Conservation (phyloP, 768 basidiomycete genomes). For the Auricularia auricula-judae region DNA sequence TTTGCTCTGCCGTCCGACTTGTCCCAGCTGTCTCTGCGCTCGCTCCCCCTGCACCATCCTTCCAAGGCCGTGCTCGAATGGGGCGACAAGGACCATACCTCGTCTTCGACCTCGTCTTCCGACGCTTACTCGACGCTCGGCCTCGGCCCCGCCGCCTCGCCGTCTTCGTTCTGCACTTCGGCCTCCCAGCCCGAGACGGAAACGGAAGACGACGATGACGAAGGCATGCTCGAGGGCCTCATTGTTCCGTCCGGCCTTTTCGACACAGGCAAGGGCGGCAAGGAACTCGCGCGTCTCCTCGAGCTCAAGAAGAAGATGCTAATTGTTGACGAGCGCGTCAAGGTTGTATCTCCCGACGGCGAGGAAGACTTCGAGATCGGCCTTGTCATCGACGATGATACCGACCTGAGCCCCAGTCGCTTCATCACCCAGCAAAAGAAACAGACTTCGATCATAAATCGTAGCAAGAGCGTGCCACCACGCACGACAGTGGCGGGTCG, state of each 20-base stretch:
- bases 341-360: constrained; percentile 42
- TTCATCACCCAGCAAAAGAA: constrained; percentile 35
- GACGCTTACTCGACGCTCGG: constrained; percentile 75
- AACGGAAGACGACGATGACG: constrained; percentile 50
- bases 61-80: constrained; percentile 81
- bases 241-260: constrained; percentile 69
- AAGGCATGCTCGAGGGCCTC: constrained; percentile 66
- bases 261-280: constrained; percentile 52
- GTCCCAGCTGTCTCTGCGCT: constrained; percentile 71
- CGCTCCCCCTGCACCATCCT: constrained; percentile 62
- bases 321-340: constrained; percentile 42
- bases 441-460: constrained; percentile 25
- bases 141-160: constrained; percentile 51
- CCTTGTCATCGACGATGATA: constrained; percentile 73
- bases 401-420: constrained; percentile 70
- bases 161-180: constrained; percentile 61
- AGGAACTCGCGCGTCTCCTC: constrained; percentile 37
- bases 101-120: constrained; percentile 71
- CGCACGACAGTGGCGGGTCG: constrained; percentile 36
- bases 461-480: constrained; percentile 52
- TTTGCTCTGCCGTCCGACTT: constrained; percentile 74
- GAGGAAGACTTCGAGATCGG: constrained; percentile 85
- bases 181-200: constrained; percentile 65
- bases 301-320: constrained; percentile 46
- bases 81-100: constrained; percentile 75